Base-by-base conservation (phyloP, 352 stramenopile genomes). In the Phytopythium kandeliae region DNA sequence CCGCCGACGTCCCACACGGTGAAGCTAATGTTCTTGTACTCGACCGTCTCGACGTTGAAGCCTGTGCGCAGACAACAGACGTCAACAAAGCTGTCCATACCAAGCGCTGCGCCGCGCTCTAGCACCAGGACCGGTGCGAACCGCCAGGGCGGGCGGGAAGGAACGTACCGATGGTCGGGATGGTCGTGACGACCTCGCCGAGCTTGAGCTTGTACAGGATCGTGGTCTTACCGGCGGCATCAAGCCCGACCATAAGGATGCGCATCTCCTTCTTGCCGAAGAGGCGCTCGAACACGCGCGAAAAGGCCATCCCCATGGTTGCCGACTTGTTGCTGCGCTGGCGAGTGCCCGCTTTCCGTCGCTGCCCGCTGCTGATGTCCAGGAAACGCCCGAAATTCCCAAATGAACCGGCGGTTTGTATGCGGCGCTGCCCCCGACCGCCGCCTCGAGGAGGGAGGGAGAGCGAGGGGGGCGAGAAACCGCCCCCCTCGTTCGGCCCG, bases 201-300 rank as follows among this genome's bases (percentile, higher is more conserved):
- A 77, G 73, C 49, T 93, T 77, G 28, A 95, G 58, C 26, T 78
- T 78, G 48, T 95, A 99, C 35, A 99, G 79, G 60, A 99, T 99
- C 9, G 97, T 99, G 8, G 97, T 99, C 75, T 99, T 99, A 41
- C 97, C 97, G 31, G 97, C 97, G 74, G 99, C 99, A 69, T 99
- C 97, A 5, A 99, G 85, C 5, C 97, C 97, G 5, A 99, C 72
- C 69, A 99, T 99, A 13, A 99, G 80, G 69, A 99, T 99, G 59
- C 97, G 88, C 34, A 99, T 94, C 73, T 99, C 97, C 70, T 99
- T 99, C 58, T 78, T 97, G 19, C 97, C 97, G 77, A 99, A 99
- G 34, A 99, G 85, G 57, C 78, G 90, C 53, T 97, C 90, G 63
- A 99, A 99, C 36, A 99, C 68, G 70, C 96, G 92, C 65, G 85